A percentile compares a stretch with the other conserved stretches of the same genome.
Evolutionary conservation across 208 protist genomes (phyloP).

Genomic region (Willaertia magna): DNA sequence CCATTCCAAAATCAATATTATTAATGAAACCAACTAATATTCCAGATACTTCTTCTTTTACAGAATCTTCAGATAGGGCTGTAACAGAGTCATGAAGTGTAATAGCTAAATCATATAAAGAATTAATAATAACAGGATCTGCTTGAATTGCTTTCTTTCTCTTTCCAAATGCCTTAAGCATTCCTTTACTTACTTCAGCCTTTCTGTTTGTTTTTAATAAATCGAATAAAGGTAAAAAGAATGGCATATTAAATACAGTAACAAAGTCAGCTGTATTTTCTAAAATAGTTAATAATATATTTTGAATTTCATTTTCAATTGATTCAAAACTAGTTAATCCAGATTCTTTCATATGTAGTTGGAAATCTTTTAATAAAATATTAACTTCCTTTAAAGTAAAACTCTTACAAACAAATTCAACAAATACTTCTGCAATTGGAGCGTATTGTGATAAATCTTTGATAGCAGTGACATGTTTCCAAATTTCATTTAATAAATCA

Average conservation of each 20-base stretch:
- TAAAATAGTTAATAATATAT: slow-evolving; percentile 40
- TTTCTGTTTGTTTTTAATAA: slow-evolving; percentile 37
- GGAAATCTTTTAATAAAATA: slow-evolving; percentile 41
- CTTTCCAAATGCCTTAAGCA: slow-evolving; percentile 38
- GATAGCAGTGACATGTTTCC: slow-evolving; percentile 20
- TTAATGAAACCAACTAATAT: slow-evolving; percentile 38
- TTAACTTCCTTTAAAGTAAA: slow-evolving; percentile 36
- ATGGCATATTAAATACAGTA: slow-evolving; percentile 28
- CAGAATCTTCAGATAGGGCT: slow-evolving; percentile 35
- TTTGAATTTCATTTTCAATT: slow-evolving; percentile 35
- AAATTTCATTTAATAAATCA: slow-evolving; percentile 45
- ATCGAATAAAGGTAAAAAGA: slow-evolving; percentile 49
- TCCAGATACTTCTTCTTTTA: slow-evolving; percentile 34
- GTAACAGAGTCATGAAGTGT: slow-evolving; percentile 49
- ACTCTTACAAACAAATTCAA: slow-evolving; percentile 53
- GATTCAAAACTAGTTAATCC: slow-evolving; percentile 20
- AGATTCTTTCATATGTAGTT: slow-evolving; percentile 27
- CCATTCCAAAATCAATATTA: slow-evolving; percentile 36
- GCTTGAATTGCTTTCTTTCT: neutral
- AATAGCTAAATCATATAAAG: slow-evolving; percentile 36
- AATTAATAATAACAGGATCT: slow-evolving; percentile 41
- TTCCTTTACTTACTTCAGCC: slow-evolving; percentile 36
- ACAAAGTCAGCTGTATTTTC: slow-evolving; percentile 27
- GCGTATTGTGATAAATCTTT: slow-evolving; percentile 40
- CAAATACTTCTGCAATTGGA: slow-evolving; percentile 41